A percentile compares a stretch with the other conserved stretches of the same genome.
phyloP scores from a whole-genome alignment of 192 early-diverging fungal genomes.

The Ambispora gerdemannii region DNA sequence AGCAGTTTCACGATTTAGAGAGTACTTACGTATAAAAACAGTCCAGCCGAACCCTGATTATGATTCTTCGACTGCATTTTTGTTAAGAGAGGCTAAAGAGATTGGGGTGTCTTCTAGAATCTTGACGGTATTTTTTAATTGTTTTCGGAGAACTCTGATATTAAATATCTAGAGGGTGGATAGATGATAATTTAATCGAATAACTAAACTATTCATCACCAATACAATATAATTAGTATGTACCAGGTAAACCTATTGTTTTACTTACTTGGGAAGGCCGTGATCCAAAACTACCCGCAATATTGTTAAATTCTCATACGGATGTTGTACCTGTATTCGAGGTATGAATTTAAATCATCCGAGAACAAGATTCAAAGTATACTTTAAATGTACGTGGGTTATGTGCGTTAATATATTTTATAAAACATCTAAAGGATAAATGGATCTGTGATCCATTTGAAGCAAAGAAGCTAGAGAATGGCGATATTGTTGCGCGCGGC shows the following conservation, averaged over 20 bases:
- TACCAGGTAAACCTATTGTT: conserved; percentile 67
- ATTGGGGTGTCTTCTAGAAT: conserved; percentile 57
- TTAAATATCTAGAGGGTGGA: neutral
- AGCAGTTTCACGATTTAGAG: conserved; percentile 67
- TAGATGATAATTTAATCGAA: no score
- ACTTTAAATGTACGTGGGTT: no score
- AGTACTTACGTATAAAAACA: conserved; percentile 83
- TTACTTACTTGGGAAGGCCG: conserved; percentile 68
- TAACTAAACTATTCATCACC: no score
- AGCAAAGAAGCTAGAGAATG: conserved; percentile 58
- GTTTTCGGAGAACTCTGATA: neutral
- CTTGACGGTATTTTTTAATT: conserved; percentile 34
- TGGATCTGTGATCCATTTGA: conserved; percentile 80
- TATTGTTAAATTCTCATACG: conserved; percentile 84
- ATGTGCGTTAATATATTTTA: no score
- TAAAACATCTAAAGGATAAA: conserved; percentile 39
- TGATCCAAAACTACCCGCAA: conserved; percentile 50
- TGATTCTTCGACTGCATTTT: conserved; percentile 54
- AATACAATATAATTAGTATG: conserved; percentile 47
- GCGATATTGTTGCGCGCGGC: conserved; percentile 78
- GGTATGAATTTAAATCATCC: no score
- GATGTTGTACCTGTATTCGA: conserved; percentile 88
- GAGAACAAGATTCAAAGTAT: no score
- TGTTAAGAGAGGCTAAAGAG: conserved; percentile 65
- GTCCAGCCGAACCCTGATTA: conserved; percentile 86